Conservation (phyloP, 83 land plant species). For the Diphasiastrum complanatum region DNA sequence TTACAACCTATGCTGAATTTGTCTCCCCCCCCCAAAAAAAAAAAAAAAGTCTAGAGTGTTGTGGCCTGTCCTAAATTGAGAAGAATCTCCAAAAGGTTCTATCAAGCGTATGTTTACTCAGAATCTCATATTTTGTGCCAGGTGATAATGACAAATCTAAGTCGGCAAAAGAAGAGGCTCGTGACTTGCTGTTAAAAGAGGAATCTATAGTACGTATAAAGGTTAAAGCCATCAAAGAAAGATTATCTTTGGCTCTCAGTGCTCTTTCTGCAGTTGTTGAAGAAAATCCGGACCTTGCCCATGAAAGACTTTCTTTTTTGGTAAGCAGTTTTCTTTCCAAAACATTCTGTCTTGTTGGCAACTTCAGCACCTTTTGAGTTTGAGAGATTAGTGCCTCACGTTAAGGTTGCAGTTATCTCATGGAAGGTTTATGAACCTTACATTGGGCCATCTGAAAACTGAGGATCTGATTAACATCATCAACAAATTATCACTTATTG, state of each 20-base stretch:
- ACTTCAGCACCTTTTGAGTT: no score
- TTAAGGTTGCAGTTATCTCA: no score
- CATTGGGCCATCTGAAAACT: no score
- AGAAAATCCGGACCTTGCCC: slow-evolving; percentile 73
- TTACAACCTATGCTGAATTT: no score
- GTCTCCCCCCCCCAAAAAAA: no score
- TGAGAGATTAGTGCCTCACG: no score
- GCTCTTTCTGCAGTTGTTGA: slow-evolving; percentile 75
- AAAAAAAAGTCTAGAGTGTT: no score
- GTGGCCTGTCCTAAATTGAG: no score
- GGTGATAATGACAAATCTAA: slow-evolving; percentile 55
- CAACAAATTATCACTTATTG: no score
- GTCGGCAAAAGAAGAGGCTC: slow-evolving; percentile 93
- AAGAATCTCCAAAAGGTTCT: neutral
- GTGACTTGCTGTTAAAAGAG: slow-evolving; percentile 75
- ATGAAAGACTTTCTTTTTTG: slow-evolving; percentile 81
- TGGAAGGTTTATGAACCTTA: no score
- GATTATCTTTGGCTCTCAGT: slow-evolving; percentile 56
- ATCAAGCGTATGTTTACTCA: neutral
- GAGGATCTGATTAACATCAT: no score
- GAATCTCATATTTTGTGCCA: neutral
- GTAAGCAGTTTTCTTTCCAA: slow-evolving; percentile 31
- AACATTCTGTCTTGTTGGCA: no score
- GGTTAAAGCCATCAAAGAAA: slow-evolving; percentile 49
- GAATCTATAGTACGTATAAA: slow-evolving; percentile 59